Evolutionary conservation across 2,329 filamentous ascomycete genomes (phyloP).

Genomic region (Myriosclerotinia duriaeana): DNA sequence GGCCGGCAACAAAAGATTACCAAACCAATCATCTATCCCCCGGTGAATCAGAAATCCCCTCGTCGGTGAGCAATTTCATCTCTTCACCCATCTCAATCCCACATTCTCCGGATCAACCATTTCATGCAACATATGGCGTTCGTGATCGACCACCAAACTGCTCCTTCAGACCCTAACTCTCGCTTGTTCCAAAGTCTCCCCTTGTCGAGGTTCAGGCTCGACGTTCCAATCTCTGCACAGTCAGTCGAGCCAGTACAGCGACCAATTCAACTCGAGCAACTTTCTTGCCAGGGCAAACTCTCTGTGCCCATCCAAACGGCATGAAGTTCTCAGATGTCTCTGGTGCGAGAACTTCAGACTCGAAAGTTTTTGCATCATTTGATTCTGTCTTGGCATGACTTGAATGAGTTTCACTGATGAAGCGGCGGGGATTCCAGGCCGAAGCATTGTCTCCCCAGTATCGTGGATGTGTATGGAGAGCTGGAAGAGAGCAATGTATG

Average conservation of each 20-base stretch:
- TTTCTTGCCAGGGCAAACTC: constrained; percentile 7
- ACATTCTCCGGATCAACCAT: constrained; percentile 1
- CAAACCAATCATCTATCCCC: not conserved
- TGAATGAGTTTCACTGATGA: not conserved
- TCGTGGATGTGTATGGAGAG: not conserved
- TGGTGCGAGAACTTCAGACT: not conserved
- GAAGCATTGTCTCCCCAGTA: constrained; percentile 2
- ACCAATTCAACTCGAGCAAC: constrained; percentile 14
- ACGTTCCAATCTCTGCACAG: constrained; percentile 6
- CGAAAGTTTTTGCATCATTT: not conserved
- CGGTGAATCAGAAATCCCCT: not conserved
- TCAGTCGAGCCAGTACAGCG: not conserved
- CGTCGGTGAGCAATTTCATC: not conserved
- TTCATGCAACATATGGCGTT: constrained; percentile 18
- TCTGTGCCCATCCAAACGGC: constrained; percentile 13
- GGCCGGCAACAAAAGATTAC: not conserved
- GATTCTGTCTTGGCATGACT: no score
- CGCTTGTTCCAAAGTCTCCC: not conserved
- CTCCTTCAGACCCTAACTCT: constrained; percentile 6
- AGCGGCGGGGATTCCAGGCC: not conserved
- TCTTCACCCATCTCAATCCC: constrained; percentile 5
- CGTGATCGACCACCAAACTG: constrained; percentile 11
- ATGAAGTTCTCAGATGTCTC: constrained; percentile 7
- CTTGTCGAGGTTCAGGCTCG: not conserved
- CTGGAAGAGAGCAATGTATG: constrained; percentile 4